Percentiles rank a stretch among this genome's conserved stretches.
Evolutionary conservation across 257 asterid genomes (phyloP).

Genomic region (Nicotiana otophora): DNA sequence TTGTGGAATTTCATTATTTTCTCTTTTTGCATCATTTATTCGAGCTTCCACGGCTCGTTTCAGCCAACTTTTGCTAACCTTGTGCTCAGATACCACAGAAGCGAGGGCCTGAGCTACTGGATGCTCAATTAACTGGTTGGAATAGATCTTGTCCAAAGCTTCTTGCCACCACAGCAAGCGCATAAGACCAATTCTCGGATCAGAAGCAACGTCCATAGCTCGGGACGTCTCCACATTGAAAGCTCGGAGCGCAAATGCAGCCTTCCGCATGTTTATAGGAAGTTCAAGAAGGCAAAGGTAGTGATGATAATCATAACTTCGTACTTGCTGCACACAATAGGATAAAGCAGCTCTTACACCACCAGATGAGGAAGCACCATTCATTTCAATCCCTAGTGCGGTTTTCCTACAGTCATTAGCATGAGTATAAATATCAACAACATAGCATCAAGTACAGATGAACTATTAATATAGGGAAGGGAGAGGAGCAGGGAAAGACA

Average conservation of each 20-base stretch:
- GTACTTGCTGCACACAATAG: slow-evolving; percentile 88
- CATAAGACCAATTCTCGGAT: slow-evolving; percentile 92
- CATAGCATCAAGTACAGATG: neutral
- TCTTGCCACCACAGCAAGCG: slow-evolving; percentile 97
- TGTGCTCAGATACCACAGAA: slow-evolving; percentile 55
- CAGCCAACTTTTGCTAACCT: slow-evolving; percentile 72
- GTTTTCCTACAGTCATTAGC: neutral
- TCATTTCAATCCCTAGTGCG: slow-evolving; percentile 28
- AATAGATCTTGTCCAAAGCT: slow-evolving; percentile 73
- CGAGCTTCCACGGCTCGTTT: slow-evolving; percentile 82
- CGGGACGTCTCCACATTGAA: slow-evolving; percentile 83
- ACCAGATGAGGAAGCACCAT: slow-evolving; percentile 35
- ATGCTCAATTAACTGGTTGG: slow-evolving; percentile 69
- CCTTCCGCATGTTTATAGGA: slow-evolving; percentile 71
- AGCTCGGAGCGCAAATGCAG: slow-evolving; percentile 88
- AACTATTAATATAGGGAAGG: neutral
- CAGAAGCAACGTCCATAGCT: slow-evolving; percentile 95
- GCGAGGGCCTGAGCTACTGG: slow-evolving; percentile 85
- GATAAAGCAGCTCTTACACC: slow-evolving; percentile 64
- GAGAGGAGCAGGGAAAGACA: neutral
- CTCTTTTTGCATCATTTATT: slow-evolving; percentile 70
- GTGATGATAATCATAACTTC: slow-evolving; percentile 84
- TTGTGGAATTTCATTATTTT: slow-evolving; percentile 47
- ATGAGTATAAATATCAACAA: neutral
- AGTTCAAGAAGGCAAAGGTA: slow-evolving; percentile 97